Base-by-base conservation (phyloP, 768 basidiomycete species). In the Dioszegia hungarica region DNA sequence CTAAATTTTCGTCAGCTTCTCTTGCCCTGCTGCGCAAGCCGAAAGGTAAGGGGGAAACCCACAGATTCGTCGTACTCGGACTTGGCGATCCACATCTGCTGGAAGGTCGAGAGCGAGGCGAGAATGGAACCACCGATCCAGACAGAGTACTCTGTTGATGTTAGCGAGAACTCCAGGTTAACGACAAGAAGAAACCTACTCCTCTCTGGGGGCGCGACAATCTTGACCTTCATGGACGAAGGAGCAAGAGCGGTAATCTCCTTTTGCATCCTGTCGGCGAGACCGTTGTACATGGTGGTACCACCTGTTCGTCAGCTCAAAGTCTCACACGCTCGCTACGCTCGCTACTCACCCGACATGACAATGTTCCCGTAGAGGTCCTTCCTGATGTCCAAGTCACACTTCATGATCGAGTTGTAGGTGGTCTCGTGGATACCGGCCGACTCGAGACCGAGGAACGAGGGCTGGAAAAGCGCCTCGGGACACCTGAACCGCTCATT, bases 141-240 rank as follows among this genome's bases (percentile, higher is more conserved):
- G 78, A 93, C 91, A 53, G 89, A 90, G 83, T 91, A 91, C 77
- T 90, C 58, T 62, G 47, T 11, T n/a, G 9, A 36, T 28, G 28
- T 54, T 36, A 60, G 58, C 38, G 19, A 19, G 19, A 8, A 24
- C n/a, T 19, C 19, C 9, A 17, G 2, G 15, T 2, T 14, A 27
- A 43, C n/a, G 4, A 20, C 11, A 51, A 12, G 1, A 12, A 15
- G 1, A 12, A 15, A 25, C 69, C 51, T 41, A 68, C 66, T 94
- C 68, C 90, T 81, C 81, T 94, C 90, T 53, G 90, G 90, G 48
- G 91, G 90, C 59, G 90, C 88, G 57, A 90, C 87, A 55, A 92
- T 90, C 84, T 90, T 91, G 80, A 91, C 86, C 85, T 91, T 93
- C 87, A 93, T 87, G 79, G 86, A 89, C 56, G 87, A 82, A 25